phyloP scores from a whole-genome alignment of 2,329 filamentous ascomycete species.

The Blastomyces emzantsi region DNA sequence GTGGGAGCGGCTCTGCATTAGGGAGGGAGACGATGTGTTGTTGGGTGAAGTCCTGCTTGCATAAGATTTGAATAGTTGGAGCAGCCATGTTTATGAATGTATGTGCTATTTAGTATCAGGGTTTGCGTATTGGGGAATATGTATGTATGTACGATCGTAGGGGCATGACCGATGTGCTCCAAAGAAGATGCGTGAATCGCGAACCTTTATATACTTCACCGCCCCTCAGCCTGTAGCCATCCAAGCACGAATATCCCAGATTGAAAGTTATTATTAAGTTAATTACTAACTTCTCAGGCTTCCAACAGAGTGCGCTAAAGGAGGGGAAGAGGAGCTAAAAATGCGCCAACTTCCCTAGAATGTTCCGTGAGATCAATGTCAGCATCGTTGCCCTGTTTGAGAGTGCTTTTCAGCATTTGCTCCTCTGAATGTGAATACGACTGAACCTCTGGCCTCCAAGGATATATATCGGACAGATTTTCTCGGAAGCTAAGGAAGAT shows the following conservation, averaged over 20 bases:
- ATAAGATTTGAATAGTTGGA: conserved; percentile 19
- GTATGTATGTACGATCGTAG: neutral
- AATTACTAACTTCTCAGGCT: too few relatives aligned
- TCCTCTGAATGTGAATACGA: too few relatives aligned
- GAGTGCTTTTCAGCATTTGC: too few relatives aligned
- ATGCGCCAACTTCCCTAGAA: too few relatives aligned
- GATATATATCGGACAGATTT: too few relatives aligned
- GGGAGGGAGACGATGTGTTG: conserved; percentile 20
- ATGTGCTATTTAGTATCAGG: neutral
- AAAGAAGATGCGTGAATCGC: neutral
- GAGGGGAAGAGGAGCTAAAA: neutral
- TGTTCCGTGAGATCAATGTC: too few relatives aligned
- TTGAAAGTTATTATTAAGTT: too few relatives aligned
- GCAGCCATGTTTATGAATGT: neutral
- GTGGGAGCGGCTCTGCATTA: conserved; percentile 14
- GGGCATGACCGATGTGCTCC: neutral
- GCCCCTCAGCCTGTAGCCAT: too few relatives aligned
- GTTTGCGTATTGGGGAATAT: neutral
- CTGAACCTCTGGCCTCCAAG: too few relatives aligned
- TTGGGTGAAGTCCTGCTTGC: conserved; percentile 19
- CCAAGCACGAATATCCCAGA: too few relatives aligned
- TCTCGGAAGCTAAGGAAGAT: too few relatives aligned
- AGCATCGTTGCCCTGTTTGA: too few relatives aligned
- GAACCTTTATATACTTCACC: neutral
- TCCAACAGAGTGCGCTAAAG: neutral